Evolutionary conservation across 163 green algal species (phyloP), one percentile per base, ranked within the genome.

Genomic region (Scenedesmus sp.): DNA sequence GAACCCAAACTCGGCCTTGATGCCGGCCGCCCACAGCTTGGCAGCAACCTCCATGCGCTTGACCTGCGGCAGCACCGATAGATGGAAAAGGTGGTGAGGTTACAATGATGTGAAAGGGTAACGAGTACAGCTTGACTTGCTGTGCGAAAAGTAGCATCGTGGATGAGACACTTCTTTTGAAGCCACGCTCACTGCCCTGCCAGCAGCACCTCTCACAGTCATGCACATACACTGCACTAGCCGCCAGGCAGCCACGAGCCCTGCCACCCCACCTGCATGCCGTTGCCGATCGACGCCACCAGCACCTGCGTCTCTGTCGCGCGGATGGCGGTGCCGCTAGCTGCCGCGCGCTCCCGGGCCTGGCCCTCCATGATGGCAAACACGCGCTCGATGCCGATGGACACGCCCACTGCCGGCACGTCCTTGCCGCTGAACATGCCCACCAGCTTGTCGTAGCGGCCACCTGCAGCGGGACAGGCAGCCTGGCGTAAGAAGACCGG

Each of bases 401-500:
- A 97, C 81, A 99, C 96, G 44, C 98, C 98, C n/a, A 99, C 98
- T 10, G 97, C 97, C 3, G 98, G 98, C 78, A 99, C 96, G 85
- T 99, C 95, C 94, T 99, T 99, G 70, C 97, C 96, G 91, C 95
- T 98, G 94, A 99, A 99, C 97, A 99, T 99, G 92, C 98, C 98
- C 81, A 99, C 98, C 90, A 99, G 97, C 87, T 96, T 95, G 95
- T 99, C 98, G 92, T 99, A 99, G 37, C 98, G 93, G n/a, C 94
- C 95, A 59, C 93, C 94, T 92, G 91, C 73, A 42, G n/a, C n/a
- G n/a, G 49, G 73, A 40, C 97, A 12, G 98, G 97, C 72, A n/a
- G n/a, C n/a, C n/a, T n/a, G n/a, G n/a, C n/a, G n/a, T n/a, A n/a
- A n/a, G n/a, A n/a, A n/a, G 0, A 56, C 49, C 49, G 15, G 49